Base-by-base conservation (phyloP, 2,329 filamentous ascomycete genomes). In the Ophiostoma piceae region DNA sequence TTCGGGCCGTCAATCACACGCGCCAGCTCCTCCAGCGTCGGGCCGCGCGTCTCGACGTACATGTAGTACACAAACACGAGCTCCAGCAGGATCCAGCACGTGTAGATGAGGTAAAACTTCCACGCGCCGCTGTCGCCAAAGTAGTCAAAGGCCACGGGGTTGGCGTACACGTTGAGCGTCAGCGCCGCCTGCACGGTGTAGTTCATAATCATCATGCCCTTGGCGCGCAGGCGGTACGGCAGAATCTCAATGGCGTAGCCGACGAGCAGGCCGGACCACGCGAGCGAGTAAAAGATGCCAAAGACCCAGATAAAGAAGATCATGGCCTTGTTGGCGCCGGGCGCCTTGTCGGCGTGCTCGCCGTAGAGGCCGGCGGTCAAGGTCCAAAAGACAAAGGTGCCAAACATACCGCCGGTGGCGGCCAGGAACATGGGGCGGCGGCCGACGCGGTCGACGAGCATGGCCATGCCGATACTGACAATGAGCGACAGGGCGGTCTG, bases 281-380 rank as follows among this genome's bases (percentile, higher is more conserved):
- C 77, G 22, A 79, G 76, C 71, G 79, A 79, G 73, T 80, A 80
- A 66, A 79, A 78, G 19, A 74, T 71, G 29, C 29, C 54, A 54
- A 70, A 67, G 35, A 73, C 51, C 67, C 71, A 70, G 26, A 71
- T 71, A n/a, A 69, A 62, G 51, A 67, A 67, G 26, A 73, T 54
- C 51, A 71, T 70, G 26, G 57, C 70, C 9, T 67, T 64, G 72
- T 74, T 72, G 67, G 68, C 47, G 41, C 65, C 65, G 22, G 65
- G 65, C 11, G 67, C 71, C 3, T 69, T 69, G 67, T 69, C 69
- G 43, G 71, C 66, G 80, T 89, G 95, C 68, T 95, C 90, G 87
- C 79, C 74, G 35, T 66, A 69, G 51, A 82, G 76, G 74, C 83
- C 80, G 41, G 81, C 79, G 1, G 76, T 75, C 19, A 83, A 76